These are phyloP conservation scores for Peziza echinospora DNA, from an alignment of 495 filamentous ascomycete genomes.

Conservation along the genomic window DNA sequence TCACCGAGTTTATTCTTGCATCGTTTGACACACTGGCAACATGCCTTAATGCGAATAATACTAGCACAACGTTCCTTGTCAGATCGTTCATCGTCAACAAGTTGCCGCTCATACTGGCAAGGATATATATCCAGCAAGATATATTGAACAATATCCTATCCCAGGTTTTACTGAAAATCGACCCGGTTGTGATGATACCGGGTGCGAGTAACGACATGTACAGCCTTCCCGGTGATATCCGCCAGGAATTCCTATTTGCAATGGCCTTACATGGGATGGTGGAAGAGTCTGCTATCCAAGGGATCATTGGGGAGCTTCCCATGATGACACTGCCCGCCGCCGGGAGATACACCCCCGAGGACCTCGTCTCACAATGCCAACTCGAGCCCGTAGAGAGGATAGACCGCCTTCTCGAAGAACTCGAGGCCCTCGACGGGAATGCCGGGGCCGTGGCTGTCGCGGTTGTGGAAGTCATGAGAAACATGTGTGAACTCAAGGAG, in stretches of 20 bases:
- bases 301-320: conserved; percentile 63
- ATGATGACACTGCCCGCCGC: conserved; percentile 57
- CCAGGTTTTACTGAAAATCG: conserved; percentile 15
- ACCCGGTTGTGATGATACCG: conserved; percentile 23
- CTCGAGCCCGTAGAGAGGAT: conserved; percentile 47
- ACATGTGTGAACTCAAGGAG: conserved; percentile 60
- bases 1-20: conserved; percentile 61
- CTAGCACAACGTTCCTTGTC: conserved; percentile 40
- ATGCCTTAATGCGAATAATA: conserved; percentile 59
- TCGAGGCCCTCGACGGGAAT: conserved; percentile 90
- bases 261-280: conserved; percentile 73
- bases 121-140: not conserved
- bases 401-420: conserved; percentile 50
- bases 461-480: conserved; percentile 60
- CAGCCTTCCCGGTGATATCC: conserved; percentile 26
- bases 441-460: conserved; percentile 71
- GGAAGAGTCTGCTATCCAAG: conserved; percentile 53
- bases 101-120: conserved; percentile 48
- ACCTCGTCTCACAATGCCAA: conserved; percentile 51
- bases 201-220: not conserved
- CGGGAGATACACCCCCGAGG: conserved; percentile 54
- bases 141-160: conserved; percentile 5
- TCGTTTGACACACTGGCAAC: conserved; percentile 80
- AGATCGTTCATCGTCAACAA: conserved; percentile 89
- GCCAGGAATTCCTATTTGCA: conserved; percentile 81